These are phyloP conservation scores for Tuber brumale DNA, from an alignment of 495 filamentous ascomycete species.

Conservation along the genomic window DNA sequence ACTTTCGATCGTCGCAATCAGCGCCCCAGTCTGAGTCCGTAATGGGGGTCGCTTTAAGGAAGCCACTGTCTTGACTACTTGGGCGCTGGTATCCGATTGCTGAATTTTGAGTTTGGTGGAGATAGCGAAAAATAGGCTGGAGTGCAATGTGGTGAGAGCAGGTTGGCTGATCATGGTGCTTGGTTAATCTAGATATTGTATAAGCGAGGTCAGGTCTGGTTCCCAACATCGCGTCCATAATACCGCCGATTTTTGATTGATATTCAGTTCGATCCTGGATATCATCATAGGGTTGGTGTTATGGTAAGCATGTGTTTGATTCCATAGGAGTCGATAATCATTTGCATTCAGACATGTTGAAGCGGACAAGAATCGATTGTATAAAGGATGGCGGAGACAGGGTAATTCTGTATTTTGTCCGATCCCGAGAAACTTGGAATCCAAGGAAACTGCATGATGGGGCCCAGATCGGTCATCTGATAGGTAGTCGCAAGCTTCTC, in stretches of 20 bases:
- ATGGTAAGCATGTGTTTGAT: neutral
- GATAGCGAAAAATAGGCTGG: neutral
- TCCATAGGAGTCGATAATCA: neutral
- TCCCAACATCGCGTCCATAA: neutral
- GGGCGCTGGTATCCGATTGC: too few species aligned
- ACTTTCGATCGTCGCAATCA: too few species aligned
- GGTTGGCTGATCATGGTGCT: neutral
- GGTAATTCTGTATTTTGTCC: too few species aligned
- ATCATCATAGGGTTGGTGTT: neutral
- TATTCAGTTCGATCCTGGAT: neutral
- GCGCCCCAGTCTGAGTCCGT: too few species aligned
- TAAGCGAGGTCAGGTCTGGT: neutral
- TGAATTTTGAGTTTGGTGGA: neutral
- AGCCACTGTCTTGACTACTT: too few species aligned
- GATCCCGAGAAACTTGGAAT: too few species aligned
- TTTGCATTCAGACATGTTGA: too few species aligned
- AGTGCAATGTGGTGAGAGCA: neutral
- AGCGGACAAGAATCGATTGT: too few species aligned
- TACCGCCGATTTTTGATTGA: neutral
- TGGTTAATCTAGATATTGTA: neutral
- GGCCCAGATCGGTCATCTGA: too few species aligned
- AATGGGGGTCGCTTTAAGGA: neutral
- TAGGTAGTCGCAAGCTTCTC: too few species aligned
- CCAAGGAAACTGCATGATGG: too few species aligned
- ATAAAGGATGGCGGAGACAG: too few species aligned